Evolutionary conservation across 306 rosid genomes (phyloP), one percentile per base, ranked within the genome.

Genomic region (Malus sylvestris): DNA sequence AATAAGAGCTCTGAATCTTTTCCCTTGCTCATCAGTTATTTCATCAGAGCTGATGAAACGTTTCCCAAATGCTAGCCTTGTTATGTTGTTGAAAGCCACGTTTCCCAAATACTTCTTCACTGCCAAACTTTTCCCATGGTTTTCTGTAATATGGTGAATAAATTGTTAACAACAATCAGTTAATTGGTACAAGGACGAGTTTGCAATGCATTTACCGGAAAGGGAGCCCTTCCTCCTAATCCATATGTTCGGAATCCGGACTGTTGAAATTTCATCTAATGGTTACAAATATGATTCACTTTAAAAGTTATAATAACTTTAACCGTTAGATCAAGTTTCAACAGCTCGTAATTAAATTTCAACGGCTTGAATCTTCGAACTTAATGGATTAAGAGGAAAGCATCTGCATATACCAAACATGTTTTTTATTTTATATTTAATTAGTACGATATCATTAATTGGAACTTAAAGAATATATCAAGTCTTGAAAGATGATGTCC

Each of bases 41-140:
- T 92, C 98, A 52, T 92, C 89, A 10, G 93, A 44, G 83, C 88
- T 86, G 78, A 83, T 89, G 80, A 95, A 95, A 63, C 98, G 81
- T 78, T 95, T 90, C 51, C 97, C 98, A 75, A 95, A 95, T 71
- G 88, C 97, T 10, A 95, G 77, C 69, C 98, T 83, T 0, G 98
- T 90, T 11, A 92, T 92, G 90, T 95, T 92, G 93, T 95, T 92
- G 93, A 92, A 92, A 71, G 98, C 87, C 79, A 95, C 97, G 1
- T 91, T 82, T 40, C 97, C 98, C 79, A 92, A 61, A 75, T 86
- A 88, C 59, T 87, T 80, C 88, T 76, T 90, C 73, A 89, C 72
- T 72, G 63, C 0, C 70, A 90, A 63, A 20, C 86, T 85, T 71
- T 90, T 90, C 22, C 92, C 97, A 1, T 27, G 4, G n/a, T 82